Evolutionary conservation across 2,329 filamentous ascomycete genomes (phyloP).

Genomic region (Epichloe sylvatica): DNA sequence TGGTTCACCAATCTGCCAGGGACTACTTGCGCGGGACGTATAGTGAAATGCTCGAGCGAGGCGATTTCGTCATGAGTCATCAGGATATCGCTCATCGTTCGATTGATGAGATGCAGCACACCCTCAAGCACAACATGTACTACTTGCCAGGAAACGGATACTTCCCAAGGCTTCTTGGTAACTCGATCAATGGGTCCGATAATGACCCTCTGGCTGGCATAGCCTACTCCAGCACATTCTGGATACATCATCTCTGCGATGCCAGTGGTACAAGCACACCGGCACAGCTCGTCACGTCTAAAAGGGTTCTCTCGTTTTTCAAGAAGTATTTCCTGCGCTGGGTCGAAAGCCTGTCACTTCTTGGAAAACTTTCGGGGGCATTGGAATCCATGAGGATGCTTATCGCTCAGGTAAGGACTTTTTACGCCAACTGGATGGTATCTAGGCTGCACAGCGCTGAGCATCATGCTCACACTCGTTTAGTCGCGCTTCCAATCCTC

Average conservation of each 20-base stretch:
- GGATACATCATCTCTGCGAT: constrained; percentile 19
- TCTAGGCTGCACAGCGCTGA: neutral
- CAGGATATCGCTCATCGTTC: constrained; percentile 21
- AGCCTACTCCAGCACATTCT: constrained; percentile 19
- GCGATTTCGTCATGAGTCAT: constrained; percentile 15
- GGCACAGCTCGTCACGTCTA: constrained; percentile 8
- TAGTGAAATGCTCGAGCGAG: constrained; percentile 15
- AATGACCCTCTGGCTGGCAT: constrained; percentile 10
- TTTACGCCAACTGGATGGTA: neutral
- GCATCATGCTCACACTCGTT: neutral
- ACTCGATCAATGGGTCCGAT: constrained; percentile 4
- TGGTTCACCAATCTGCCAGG: constrained; percentile 31
- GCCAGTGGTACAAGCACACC: neutral
- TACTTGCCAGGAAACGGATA: constrained; percentile 11
- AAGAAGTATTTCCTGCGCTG: constrained; percentile 9
- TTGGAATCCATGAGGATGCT: constrained; percentile 4
- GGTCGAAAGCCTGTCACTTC: constrained; percentile 9
- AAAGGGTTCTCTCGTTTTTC: constrained; percentile 10
- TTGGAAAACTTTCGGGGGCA: constrained; percentile 5
- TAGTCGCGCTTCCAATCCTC: constrained; percentile 1
- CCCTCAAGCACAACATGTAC: constrained; percentile 24
- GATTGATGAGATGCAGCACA: constrained; percentile 17
- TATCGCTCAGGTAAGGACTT: constrained; percentile 2
- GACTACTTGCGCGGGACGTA: constrained; percentile 20
- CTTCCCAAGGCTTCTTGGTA: constrained; percentile 11